Percentiles rank a stretch among this genome's conserved stretches.
These are phyloP conservation scores for Apiosordaria backusii DNA, from an alignment of 495 filamentous ascomycete genomes.

Conservation along the genomic window DNA sequence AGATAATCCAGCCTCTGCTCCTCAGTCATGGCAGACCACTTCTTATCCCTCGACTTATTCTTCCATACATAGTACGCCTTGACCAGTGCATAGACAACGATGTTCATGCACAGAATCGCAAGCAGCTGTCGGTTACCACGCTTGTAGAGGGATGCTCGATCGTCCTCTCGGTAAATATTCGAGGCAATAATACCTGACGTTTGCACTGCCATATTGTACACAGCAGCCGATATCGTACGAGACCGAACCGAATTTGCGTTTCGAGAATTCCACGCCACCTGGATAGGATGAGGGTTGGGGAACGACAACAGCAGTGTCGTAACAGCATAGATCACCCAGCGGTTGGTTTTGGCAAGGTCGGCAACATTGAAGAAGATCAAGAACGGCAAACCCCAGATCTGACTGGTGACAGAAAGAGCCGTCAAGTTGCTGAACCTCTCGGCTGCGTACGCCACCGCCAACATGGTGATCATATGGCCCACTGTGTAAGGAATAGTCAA, in stretches of 20 bases:
- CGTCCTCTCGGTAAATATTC: slow-evolving; percentile 62
- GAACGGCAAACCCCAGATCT: slow-evolving; percentile 57
- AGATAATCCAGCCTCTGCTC: slow-evolving; percentile 63
- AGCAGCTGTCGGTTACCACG: slow-evolving; percentile 62
- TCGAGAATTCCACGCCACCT: slow-evolving; percentile 63
- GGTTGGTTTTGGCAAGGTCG: slow-evolving; percentile 42
- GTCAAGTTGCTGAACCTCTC: slow-evolving; percentile 52
- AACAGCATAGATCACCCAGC: slow-evolving; percentile 55
- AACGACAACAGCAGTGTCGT: slow-evolving; percentile 56
- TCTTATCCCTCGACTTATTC: slow-evolving; percentile 45
- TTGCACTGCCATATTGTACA: slow-evolving; percentile 68
- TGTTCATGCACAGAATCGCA: slow-evolving; percentile 52
- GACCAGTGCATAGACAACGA: slow-evolving; percentile 51
- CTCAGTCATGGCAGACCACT: slow-evolving; percentile 61
- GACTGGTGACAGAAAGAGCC: slow-evolving; percentile 41
- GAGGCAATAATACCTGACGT: slow-evolving; percentile 57
- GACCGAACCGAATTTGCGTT: slow-evolving; percentile 57
- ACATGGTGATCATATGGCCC: slow-evolving; percentile 43
- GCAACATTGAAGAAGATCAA: slow-evolving; percentile 51
- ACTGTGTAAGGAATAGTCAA: slow-evolving; percentile 40
- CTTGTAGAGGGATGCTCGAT: slow-evolving; percentile 56
- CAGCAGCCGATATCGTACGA: slow-evolving; percentile 53
- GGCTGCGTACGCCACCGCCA: slow-evolving; percentile 46
- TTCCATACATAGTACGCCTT: slow-evolving; percentile 62
- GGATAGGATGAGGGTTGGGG: slow-evolving; percentile 57